Evolutionary conservation across 2,329 filamentous ascomycete species (phyloP), one percentile per base, ranked within the genome.

Genomic region (Venturia aucupariae): DNA sequence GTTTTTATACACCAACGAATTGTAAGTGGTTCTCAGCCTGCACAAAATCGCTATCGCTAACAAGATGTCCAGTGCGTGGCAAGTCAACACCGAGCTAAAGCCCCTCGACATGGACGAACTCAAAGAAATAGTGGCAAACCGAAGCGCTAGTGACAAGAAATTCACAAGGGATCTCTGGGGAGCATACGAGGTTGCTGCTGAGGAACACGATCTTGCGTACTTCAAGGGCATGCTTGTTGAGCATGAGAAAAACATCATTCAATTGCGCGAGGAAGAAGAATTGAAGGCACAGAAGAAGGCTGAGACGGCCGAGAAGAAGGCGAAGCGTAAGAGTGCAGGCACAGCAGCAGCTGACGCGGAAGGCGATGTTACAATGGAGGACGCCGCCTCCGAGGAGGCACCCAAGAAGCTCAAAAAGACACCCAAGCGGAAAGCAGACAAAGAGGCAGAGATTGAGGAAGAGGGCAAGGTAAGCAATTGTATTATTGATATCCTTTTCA

Each of bases 1-100:
- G 93, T 97, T 96, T 75, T 80, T 97, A 61, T 82, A 86, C 68
- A 96, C 92, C 44, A 97, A 97, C 72, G 93, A 97, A 82, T 97
- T 99, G 94, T 99, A 79, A 85, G 93, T 86, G 55, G 39, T 30
- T 38, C 67, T n/a, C 41, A 35, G 10, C 15, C 55, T 22, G 3
- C 6, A 15, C 11, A 15, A 27, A 54, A 63, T 32, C 54, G 2
- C 41, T 22, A 38, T 64, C 11, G n/a, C 32, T 60, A 65, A 65
- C 32, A 41, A 27, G 3, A 24, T 7, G 19, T 65, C 65, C 70
- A 99, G 94, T 77, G 90, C 90, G 44, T 99, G 93, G 93, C 90
- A 93, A 68, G 84, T 87, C 67, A 97, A 97, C 76, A 89, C 86
- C 27, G 87, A 90, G 66, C 82, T 99, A 44, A 85, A 86, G 42